These are phyloP conservation scores for Cryptococcus wingfieldii DNA, from an alignment of 1,284 basidiomycete genomes.

Conservation along the genomic window DNA sequence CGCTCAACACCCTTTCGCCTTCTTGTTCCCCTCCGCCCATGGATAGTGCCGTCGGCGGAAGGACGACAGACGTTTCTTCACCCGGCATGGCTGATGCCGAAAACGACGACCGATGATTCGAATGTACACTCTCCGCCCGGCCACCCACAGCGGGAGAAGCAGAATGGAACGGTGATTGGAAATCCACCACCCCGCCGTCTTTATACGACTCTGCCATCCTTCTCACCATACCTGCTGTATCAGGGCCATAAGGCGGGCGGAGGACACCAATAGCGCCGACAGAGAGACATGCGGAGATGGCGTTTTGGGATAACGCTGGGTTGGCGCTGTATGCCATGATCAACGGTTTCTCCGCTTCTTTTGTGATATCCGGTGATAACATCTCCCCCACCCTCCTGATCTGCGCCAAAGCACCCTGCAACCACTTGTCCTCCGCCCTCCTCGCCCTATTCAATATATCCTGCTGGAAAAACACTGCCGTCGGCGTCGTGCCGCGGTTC, in stretches of 20 bases:
- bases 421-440: slow-evolving; percentile 43
- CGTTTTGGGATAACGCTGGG: slow-evolving; percentile 29
- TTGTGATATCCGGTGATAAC: slow-evolving; percentile 5
- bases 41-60: slow-evolving; percentile 38
- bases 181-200: slow-evolving; percentile 14
- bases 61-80: slow-evolving; percentile 24
- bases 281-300: slow-evolving; percentile 34
- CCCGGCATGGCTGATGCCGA: not conserved
- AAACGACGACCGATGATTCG: not conserved
- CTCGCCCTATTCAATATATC: slow-evolving; percentile 44
- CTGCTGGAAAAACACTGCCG: slow-evolving; percentile 49
- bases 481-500: slow-evolving; percentile 42
- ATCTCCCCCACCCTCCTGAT: slow-evolving; percentile 30
- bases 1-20: slow-evolving; percentile 34
- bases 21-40: slow-evolving; percentile 32
- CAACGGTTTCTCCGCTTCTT: slow-evolving; percentile 14
- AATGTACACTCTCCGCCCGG: not conserved
- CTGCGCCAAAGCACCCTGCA: slow-evolving; percentile 34
- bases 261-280: slow-evolving; percentile 44
- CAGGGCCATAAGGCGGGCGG: slow-evolving; percentile 40
- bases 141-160: not conserved
- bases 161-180: not conserved
- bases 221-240: slow-evolving; percentile 24
- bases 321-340: slow-evolving; percentile 46
- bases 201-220: slow-evolving; percentile 32